Conservation (phyloP, 208 protist species). For the Ichthyophonus hoferi region DNA sequence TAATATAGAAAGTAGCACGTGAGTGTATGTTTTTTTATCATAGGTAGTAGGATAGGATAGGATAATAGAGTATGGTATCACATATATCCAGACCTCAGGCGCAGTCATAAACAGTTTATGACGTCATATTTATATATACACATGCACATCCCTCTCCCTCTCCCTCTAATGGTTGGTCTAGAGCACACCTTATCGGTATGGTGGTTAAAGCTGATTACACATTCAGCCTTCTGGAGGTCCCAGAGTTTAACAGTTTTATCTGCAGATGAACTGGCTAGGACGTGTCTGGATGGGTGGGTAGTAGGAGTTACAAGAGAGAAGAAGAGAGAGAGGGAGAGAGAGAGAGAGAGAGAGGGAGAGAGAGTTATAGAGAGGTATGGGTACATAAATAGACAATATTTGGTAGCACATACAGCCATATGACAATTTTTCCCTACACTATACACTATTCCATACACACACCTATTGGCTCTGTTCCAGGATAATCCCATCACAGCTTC, state of each 20-base stretch:
- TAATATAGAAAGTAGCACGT: too few species aligned
- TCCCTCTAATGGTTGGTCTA: too few species aligned
- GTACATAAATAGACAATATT: neutral
- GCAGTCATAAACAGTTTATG: too few species aligned
- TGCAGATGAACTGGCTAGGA: conserved; percentile 84
- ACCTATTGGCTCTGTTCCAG: conserved; percentile 75
- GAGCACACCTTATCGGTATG: conserved; percentile 85
- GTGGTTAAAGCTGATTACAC: conserved; percentile 75
- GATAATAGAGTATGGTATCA: too few species aligned
- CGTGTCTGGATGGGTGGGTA: conserved; percentile 57
- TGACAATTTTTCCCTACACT: neutral
- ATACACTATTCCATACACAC: conserved; percentile 7
- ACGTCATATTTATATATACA: too few species aligned
- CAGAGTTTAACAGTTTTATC: conserved; percentile 91
- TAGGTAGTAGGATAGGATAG: too few species aligned
- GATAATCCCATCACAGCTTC: conserved; percentile 84
- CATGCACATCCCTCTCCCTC: too few species aligned
- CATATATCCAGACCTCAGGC: too few species aligned
- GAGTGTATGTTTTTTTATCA: too few species aligned
- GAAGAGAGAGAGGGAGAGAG: neutral
- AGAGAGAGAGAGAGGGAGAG: neutral
- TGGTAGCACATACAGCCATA: conserved; percentile 18
- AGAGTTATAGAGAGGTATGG: neutral
- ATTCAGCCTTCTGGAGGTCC: conserved; percentile 76
- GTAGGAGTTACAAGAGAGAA: neutral